Conservation (phyloP, 192 early-diverging fungal genomes). For the Chytriomyces hyalinus region DNA sequence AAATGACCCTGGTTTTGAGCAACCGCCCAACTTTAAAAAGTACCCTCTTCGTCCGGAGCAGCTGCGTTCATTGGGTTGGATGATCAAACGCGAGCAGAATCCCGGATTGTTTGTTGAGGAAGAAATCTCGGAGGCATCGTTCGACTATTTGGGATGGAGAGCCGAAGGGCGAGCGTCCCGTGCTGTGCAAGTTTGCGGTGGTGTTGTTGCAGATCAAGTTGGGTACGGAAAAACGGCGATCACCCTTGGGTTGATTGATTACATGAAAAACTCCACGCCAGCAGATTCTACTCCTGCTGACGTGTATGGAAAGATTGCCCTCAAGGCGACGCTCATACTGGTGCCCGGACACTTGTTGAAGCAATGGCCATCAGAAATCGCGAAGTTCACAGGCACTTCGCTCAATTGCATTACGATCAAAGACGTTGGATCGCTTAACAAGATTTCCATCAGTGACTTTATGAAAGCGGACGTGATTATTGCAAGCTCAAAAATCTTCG, state of each 20-base stretch:
- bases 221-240: conserved; percentile 60
- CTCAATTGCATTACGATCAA: conserved; percentile 38
- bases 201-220: conserved; percentile 56
- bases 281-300: not conserved
- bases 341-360: conserved; percentile 50
- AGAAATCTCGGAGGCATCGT: conserved; percentile 47
- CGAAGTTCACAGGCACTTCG: conserved; percentile 46
- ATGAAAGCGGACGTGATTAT: conserved; percentile 51
- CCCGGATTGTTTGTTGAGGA: conserved; percentile 44
- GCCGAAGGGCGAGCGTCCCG: conserved; percentile 47
- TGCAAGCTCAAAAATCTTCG: conserved; percentile 40
- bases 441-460: conserved; percentile 43
- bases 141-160: conserved; percentile 46
- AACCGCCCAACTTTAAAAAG: conserved; percentile 51
- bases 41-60: conserved; percentile 50
- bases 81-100: conserved; percentile 47
- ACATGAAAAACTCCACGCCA: not conserved
- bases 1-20: conserved; percentile 36
- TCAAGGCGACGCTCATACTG: conserved; percentile 52
- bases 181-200: conserved; percentile 46
- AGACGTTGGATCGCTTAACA: conserved; percentile 44
- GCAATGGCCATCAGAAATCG: conserved; percentile 55
- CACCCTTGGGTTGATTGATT: conserved; percentile 51
- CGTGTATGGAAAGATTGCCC: conserved; percentile 35
- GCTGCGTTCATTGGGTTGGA: conserved; percentile 53